phyloP scores from a whole-genome alignment of 345 rosid species.

The Lenwebbia sp. region DNA sequence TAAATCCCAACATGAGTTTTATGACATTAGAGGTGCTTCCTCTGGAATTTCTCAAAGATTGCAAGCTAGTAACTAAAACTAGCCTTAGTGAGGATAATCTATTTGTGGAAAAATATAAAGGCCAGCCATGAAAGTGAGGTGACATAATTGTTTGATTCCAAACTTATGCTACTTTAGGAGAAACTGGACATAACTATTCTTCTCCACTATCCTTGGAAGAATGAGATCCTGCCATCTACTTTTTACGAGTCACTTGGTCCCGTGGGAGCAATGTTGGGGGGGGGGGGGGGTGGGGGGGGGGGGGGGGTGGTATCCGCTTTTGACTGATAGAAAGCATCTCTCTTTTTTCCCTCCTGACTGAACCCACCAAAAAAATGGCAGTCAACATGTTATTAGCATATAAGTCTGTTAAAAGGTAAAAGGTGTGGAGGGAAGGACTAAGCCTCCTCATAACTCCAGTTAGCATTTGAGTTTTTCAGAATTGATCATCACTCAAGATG shows the following conservation, averaged over 20 bases:
- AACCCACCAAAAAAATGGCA: not conserved
- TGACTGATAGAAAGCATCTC: no score
- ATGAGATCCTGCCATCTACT: not conserved
- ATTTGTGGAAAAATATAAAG: not conserved
- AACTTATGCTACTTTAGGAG: not conserved
- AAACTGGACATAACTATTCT: not conserved
- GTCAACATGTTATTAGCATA: not conserved
- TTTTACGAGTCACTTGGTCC: not conserved
- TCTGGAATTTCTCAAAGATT: not conserved
- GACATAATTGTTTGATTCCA: not conserved
- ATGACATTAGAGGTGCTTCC: not conserved
- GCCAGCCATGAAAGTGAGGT: not conserved
- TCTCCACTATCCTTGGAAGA: not conserved
- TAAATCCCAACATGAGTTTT: not conserved
- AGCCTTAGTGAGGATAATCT: not conserved
- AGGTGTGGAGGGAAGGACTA: not conserved
- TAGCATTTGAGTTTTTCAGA: not conserved
- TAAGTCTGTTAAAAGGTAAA: not conserved
- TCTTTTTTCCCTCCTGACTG: no score
- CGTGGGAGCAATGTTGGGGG: no score
- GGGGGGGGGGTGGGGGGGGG: no score
- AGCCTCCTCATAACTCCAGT: not conserved
- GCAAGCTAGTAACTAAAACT: not conserved
- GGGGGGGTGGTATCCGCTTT: no score
- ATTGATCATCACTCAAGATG: not conserved